phyloP scores from a whole-genome alignment of 805 yeast genomes.

The Lipomyces sp. region DNA sequence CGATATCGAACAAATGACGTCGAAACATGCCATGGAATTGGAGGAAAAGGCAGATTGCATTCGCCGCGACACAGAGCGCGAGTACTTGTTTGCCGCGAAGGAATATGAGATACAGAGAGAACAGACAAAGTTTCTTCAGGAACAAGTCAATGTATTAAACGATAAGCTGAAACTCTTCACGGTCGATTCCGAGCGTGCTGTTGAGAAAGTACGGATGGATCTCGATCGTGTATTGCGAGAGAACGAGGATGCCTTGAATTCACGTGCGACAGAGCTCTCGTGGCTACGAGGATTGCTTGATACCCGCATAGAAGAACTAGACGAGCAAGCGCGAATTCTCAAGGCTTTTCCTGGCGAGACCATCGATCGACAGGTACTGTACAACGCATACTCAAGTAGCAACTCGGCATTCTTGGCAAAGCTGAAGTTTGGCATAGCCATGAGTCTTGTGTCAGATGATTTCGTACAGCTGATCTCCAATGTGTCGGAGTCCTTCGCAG shows the following conservation, averaged over 20 bases:
- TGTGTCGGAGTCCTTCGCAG: conserved; percentile 10
- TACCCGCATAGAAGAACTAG: conserved; percentile 26
- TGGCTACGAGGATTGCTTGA: conserved; percentile 31
- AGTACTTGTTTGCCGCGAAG: conserved; percentile 13
- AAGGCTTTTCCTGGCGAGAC: conserved; percentile 7
- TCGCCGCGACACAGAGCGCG: conserved; percentile 16
- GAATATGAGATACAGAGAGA: conserved; percentile 24
- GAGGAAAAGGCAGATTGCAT: conserved; percentile 10
- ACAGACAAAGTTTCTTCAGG: conserved; percentile 29
- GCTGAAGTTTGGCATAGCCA: conserved; percentile 30
- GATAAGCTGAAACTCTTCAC: conserved; percentile 23
- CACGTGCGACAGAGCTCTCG: conserved; percentile 31
- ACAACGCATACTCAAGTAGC: conserved; percentile 13
- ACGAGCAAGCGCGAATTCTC: conserved; percentile 22
- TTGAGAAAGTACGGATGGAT: conserved; percentile 9
- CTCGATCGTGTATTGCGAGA: conserved; percentile 16
- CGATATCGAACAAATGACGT: neutral
- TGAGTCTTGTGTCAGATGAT: conserved; percentile 29
- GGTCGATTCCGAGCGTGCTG: conserved; percentile 11
- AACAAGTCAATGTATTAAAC: conserved; percentile 16
- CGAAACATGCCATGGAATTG: conserved; percentile 20
- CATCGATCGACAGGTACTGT: conserved; percentile 9
- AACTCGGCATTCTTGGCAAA: conserved; percentile 26
- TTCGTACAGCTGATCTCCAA: conserved; percentile 22
- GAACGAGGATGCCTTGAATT: conserved; percentile 20